Evolutionary conservation across 2,329 filamentous ascomycete genomes (phyloP).

Genomic region (Aspergillus sp.): DNA sequence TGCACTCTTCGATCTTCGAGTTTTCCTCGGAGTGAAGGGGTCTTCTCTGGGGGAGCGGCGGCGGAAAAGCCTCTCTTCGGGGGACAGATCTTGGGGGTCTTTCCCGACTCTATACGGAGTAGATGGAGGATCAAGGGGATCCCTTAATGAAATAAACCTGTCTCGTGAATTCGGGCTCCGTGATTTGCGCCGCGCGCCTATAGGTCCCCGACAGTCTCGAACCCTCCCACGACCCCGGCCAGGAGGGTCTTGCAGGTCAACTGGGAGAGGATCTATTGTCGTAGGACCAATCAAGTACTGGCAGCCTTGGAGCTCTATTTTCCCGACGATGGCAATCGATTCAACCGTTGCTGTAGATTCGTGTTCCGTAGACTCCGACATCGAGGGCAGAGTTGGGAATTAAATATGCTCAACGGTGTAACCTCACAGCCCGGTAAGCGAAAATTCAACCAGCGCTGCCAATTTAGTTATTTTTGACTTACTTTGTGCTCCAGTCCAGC

Average conservation of each 20-base stretch:
- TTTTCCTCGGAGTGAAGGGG: slow-evolving; percentile 56
- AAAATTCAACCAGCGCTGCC: not conserved
- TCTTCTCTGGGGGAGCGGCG: slow-evolving; percentile 51
- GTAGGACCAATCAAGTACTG: slow-evolving; percentile 10
- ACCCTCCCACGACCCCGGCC: slow-evolving; percentile 22
- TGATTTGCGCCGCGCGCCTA: slow-evolving; percentile 18
- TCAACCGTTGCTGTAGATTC: not conserved
- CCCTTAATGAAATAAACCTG: slow-evolving; percentile 61
- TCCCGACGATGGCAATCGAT: not conserved
- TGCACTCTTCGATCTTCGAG: slow-evolving; percentile 27
- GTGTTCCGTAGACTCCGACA: slow-evolving; percentile 4
- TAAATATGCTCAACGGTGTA: not conserved
- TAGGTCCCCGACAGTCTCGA: slow-evolving; percentile 23
- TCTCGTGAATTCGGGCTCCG: slow-evolving; percentile 51
- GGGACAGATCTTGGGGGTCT: slow-evolving; percentile 49
- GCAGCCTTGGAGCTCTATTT: not conserved
- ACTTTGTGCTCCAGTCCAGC: not conserved
- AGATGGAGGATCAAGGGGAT: slow-evolving; percentile 46
- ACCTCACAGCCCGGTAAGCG: not conserved
- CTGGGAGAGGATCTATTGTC: not conserved
- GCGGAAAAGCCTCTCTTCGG: slow-evolving; percentile 53
- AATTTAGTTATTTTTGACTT: not conserved
- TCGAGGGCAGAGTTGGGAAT: not conserved
- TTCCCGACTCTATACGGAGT: slow-evolving; percentile 60
- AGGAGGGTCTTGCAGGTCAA: not conserved